These are phyloP conservation scores for Tuber aestivum DNA, from an alignment of 495 filamentous ascomycete genomes.

Conservation along the genomic window DNA sequence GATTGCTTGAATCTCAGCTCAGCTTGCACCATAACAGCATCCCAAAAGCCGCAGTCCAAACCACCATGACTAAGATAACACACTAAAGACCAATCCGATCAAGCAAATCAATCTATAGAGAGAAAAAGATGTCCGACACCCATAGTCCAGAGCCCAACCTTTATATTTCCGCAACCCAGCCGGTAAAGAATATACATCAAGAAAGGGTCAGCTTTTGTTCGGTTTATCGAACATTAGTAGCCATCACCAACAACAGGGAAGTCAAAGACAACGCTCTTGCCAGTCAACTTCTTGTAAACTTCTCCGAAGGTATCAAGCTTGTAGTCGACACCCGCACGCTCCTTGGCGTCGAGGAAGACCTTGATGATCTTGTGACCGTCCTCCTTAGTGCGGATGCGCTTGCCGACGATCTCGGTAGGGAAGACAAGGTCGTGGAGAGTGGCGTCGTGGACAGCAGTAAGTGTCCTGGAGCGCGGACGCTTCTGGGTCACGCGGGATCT, in stretches of 20 bases:
- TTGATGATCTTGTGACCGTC: constrained; percentile 96
- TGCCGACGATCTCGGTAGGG: constrained; percentile 99
- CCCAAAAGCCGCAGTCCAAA: neutral
- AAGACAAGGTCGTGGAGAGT: constrained; percentile 95
- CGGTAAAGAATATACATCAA: constrained; percentile 15
- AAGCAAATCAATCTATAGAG: neutral
- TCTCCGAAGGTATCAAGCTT: constrained; percentile 97
- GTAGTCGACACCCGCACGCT: constrained; percentile 97
- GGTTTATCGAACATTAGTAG: constrained; percentile 55
- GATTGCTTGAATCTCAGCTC: neutral
- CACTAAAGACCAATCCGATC: neutral
- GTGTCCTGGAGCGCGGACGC: constrained; percentile 92
- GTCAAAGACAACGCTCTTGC: constrained; percentile 91
- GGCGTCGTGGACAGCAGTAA: constrained; percentile 94
- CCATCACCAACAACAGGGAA: constrained; percentile 77
- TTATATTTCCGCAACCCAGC: constrained; percentile 2
- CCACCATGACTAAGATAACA: neutral
- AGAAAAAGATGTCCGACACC: neutral
- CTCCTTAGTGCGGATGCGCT: constrained; percentile 92
- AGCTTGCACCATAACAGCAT: neutral
- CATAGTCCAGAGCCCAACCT: neutral
- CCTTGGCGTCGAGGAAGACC: constrained; percentile 98
- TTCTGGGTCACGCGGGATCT: constrained; percentile 96
- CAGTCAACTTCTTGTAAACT: constrained; percentile 93
- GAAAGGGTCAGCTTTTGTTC: neutral